phyloP scores from a whole-genome alignment of 2,329 filamentous ascomycete species.

The Lojkania enalia region DNA sequence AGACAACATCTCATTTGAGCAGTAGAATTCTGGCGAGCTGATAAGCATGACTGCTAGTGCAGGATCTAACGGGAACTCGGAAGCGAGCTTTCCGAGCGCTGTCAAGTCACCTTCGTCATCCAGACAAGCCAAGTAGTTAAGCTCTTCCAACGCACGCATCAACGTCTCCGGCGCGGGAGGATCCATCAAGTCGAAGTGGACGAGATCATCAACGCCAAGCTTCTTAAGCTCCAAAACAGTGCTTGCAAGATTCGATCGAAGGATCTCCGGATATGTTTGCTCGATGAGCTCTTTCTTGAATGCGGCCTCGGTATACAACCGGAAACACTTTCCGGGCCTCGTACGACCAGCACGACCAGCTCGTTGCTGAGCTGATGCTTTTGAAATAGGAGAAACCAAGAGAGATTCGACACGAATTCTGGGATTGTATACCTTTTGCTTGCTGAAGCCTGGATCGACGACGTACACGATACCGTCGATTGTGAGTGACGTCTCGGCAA shows the following conservation, averaged over 20 bases:
- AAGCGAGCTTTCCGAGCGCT: constrained; percentile 79
- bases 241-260: constrained; percentile 90
- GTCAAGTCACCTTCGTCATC: constrained; percentile 97
- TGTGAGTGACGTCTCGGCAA: constrained; percentile 94
- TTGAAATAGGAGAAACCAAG: constrained; percentile 96
- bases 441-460: constrained; percentile 98
- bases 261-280: constrained; percentile 93
- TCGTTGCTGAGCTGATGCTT: constrained; percentile 93
- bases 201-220: constrained; percentile 89
- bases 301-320: constrained; percentile 89
- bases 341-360: constrained; percentile 99
- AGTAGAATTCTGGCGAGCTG: constrained; percentile 95
- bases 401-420: constrained; percentile 95
- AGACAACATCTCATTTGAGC: constrained; percentile 96
- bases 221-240: constrained; percentile 98
- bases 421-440: constrained; percentile 99
- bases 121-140: constrained; percentile 95
- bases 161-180: constrained; percentile 96
- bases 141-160: constrained; percentile 95
- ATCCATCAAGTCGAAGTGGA: constrained; percentile 99
- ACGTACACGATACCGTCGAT: constrained; percentile 99
- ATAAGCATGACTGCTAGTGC: constrained; percentile 97
- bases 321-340: constrained; percentile 96
- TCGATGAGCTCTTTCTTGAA: constrained; percentile 99
- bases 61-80: constrained; percentile 93